Percentiles rank a stretch among this genome's conserved stretches.
Evolutionary conservation across 139 green algal species (phyloP).

Genomic region (Gonium pectorale): DNA sequence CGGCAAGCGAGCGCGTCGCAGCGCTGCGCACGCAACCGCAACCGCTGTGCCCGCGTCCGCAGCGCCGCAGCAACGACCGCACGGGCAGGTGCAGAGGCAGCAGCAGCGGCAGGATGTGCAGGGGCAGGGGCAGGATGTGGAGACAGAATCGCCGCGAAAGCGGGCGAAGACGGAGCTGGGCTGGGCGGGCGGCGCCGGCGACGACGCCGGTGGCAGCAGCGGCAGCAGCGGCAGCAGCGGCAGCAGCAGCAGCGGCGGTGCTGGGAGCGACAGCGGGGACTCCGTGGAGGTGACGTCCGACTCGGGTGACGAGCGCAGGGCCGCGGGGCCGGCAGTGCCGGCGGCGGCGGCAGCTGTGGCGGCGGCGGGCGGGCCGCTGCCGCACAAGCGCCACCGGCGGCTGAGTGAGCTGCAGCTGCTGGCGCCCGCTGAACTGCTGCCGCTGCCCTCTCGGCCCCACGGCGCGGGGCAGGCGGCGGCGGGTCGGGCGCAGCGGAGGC

Average conservation of each 20-base stretch:
- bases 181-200: not conserved
- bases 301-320: too few species aligned
- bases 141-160: not conserved
- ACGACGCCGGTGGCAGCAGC: not conserved
- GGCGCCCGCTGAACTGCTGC: not conserved
- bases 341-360: not conserved
- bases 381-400: conserved; percentile 8
- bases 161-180: too few species aligned
- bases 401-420: not conserved
- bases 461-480: not conserved
- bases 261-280: not conserved
- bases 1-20: not conserved
- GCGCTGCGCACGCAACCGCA: not conserved
- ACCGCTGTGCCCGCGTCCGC: not conserved
- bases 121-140: not conserved
- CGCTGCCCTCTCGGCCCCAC: too few species aligned
- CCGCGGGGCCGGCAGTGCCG: not conserved
- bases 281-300: not conserved
- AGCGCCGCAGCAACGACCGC: not conserved
- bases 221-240: not conserved
- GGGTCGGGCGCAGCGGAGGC: not conserved
- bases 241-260: not conserved
- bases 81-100: not conserved
- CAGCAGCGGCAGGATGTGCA: not conserved
- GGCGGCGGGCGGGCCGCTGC: not conserved